Conservation (phyloP, 192 early-diverging fungal species). For the Dimargaris verticillata region DNA sequence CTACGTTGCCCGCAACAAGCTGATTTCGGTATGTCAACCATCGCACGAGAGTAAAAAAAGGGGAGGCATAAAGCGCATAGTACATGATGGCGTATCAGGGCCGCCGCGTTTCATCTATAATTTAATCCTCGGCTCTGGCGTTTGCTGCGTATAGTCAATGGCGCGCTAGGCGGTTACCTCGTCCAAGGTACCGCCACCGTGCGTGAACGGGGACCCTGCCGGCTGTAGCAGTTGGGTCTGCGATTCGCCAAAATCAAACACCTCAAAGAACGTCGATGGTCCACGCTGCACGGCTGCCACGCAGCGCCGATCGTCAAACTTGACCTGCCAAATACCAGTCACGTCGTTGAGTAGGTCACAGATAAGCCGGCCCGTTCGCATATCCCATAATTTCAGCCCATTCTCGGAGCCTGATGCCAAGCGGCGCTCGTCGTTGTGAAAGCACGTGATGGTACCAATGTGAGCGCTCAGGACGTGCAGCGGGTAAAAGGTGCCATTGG, state of each 20-base stretch:
- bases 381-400: conserved; percentile 92
- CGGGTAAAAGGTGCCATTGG: conserved; percentile 22
- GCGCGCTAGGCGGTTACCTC: no score
- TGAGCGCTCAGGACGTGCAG: conserved; percentile 61
- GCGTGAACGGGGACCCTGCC: no score
- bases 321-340: conserved; percentile 83
- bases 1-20: no score
- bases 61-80: no score
- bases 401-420: conserved; percentile 90
- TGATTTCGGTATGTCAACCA: no score
- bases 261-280: conserved; percentile 30
- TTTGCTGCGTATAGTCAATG: no score
- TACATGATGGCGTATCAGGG: no score
- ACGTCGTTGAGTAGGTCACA: conserved; percentile 70
- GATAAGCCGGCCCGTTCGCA: conserved; percentile 65
- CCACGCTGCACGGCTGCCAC: conserved; percentile 59
- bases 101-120: no score
- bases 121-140: no score
- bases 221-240: no score
- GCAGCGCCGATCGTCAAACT: conserved; percentile 76
- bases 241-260: conserved; percentile 29
- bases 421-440: conserved; percentile 87
- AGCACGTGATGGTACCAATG: conserved; percentile 82
- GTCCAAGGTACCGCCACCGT: no score
- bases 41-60: no score